Evolutionary conservation across 2,329 filamentous ascomycete genomes (phyloP).

Genomic region (Arthrobotrys megalospora): DNA sequence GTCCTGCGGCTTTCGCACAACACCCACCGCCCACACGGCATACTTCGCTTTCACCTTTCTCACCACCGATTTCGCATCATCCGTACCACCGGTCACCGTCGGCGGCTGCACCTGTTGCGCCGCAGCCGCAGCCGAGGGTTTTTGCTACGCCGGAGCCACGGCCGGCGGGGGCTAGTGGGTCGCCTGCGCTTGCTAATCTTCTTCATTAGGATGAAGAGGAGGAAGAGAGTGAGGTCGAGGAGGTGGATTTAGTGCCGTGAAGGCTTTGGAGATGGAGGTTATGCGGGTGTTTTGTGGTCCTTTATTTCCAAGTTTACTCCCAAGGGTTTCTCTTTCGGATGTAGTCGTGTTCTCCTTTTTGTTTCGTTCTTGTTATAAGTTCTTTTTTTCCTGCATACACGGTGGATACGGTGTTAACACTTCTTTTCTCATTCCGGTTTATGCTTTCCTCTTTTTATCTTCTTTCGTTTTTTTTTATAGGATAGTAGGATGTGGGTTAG

Average conservation of each 20-base stretch:
- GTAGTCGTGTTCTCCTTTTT: neutral
- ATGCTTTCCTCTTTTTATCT: slow-evolving; percentile 2
- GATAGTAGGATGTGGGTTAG: slow-evolving; percentile 15
- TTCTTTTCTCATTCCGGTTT: slow-evolving; percentile 32
- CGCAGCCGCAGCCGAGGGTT: slow-evolving; percentile 55
- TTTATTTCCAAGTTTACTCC: neutral
- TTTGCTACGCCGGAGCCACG: slow-evolving; percentile 57
- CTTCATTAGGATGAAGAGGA: slow-evolving; percentile 62
- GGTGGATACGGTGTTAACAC: slow-evolving; percentile 60
- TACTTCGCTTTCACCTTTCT: slow-evolving; percentile 49
- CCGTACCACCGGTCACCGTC: slow-evolving; percentile 54
- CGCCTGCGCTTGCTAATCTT: slow-evolving; percentile 65
- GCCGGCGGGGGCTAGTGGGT: slow-evolving; percentile 63
- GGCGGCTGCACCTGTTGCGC: slow-evolving; percentile 25
- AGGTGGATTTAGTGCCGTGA: slow-evolving; percentile 37
- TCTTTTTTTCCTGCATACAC: slow-evolving; percentile 42
- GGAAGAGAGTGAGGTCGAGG: slow-evolving; percentile 29
- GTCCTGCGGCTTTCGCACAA: slow-evolving; percentile 28
- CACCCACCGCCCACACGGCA: slow-evolving; percentile 31
- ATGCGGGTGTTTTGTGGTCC: neutral
- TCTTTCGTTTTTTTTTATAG: slow-evolving; percentile 10
- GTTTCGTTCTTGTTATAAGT: slow-evolving; percentile 19
- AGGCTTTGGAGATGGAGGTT: neutral
- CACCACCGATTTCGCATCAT: slow-evolving; percentile 42
- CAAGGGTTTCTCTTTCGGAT: slow-evolving; percentile 21